These are phyloP conservation scores for Tetrahymena thermophila DNA, from an alignment of 73 alveolate species.

Conservation along the genomic window DNA sequence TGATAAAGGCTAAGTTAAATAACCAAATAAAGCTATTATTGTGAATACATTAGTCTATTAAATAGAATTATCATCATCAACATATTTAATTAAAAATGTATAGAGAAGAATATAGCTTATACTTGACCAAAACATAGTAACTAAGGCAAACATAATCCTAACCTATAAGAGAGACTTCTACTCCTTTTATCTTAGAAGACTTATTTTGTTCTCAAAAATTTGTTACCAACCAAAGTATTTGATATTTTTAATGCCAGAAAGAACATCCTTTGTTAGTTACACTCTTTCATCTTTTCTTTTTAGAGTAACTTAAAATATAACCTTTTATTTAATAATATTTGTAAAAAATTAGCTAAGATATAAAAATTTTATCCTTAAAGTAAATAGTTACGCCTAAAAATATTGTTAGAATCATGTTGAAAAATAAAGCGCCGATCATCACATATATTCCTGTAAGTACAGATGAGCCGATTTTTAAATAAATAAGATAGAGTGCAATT, in stretches of 20 bases:
- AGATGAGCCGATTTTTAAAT: not conserved
- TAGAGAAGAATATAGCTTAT: constrained; percentile 10
- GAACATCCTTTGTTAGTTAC: constrained; percentile 18
- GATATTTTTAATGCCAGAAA: constrained; percentile 26
- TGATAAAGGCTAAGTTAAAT: constrained; percentile 12
- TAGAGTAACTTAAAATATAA: no score
- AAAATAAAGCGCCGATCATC: constrained; percentile 18
- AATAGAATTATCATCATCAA: constrained; percentile 1
- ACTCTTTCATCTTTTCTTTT: constrained; percentile 16
- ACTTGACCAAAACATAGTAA: constrained; percentile 9
- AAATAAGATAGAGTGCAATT: not conserved
- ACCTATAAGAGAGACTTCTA: not conserved
- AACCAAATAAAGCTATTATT: constrained; percentile 25
- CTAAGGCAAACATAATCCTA: not conserved
- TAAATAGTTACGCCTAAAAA: not conserved
- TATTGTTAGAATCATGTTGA: not conserved
- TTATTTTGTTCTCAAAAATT: constrained; percentile 13
- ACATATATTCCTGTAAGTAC: not conserved
- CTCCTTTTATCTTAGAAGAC: not conserved
- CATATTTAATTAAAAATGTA: not conserved
- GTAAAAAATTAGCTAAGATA: no score
- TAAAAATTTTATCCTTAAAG: not conserved
- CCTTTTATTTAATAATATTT: no score
- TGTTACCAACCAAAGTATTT: constrained; percentile 31
- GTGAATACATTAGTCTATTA: constrained; percentile 16